Conservation (phyloP, 495 filamentous ascomycete species). For the Pyrenula massariospora region DNA sequence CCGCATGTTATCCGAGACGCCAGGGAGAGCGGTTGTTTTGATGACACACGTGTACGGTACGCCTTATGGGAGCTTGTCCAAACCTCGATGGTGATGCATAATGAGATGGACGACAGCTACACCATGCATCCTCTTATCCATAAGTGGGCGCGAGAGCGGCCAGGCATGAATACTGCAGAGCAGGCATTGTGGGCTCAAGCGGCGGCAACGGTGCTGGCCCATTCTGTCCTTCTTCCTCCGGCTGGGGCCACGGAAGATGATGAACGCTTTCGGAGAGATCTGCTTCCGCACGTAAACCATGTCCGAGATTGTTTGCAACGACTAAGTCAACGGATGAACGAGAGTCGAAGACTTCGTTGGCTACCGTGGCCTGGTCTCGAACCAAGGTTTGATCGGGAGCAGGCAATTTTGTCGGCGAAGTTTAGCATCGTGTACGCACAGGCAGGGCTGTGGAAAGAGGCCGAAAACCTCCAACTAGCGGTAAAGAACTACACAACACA, state of each 20-base stretch:
- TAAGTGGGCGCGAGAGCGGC: constrained; percentile 22
- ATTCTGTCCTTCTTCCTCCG: constrained; percentile 16
- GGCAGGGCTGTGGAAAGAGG: constrained; percentile 15
- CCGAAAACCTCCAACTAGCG: constrained; percentile 11
- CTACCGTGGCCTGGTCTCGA: constrained; percentile 5
- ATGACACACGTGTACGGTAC: constrained; percentile 9
- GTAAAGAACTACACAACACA: constrained; percentile 8
- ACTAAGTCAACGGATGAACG: constrained; percentile 3
- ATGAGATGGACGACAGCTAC: constrained; percentile 17
- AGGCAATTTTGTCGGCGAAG: constrained; percentile 13
- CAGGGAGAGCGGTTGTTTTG: constrained; percentile 1
- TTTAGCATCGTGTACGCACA: constrained; percentile 24
- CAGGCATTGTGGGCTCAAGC: background rate
- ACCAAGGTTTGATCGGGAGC: constrained; percentile 1
- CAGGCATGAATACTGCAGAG: constrained; percentile 11
- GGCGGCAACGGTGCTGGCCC: constrained; percentile 13
- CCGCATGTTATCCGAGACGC: constrained; percentile 13
- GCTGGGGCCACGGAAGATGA: constrained; percentile 9
- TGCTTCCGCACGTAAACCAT: constrained; percentile 17
- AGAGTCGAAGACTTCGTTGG: constrained; percentile 6
- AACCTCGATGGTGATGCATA: constrained; percentile 17
- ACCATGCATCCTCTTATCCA: constrained; percentile 29
- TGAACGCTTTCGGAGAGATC: constrained; percentile 6
- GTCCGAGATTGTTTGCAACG: constrained; percentile 8
- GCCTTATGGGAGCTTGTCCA: constrained; percentile 16